phyloP scores from a whole-genome alignment of 148 eudicot species.

The Heliamphora exappendiculata region DNA sequence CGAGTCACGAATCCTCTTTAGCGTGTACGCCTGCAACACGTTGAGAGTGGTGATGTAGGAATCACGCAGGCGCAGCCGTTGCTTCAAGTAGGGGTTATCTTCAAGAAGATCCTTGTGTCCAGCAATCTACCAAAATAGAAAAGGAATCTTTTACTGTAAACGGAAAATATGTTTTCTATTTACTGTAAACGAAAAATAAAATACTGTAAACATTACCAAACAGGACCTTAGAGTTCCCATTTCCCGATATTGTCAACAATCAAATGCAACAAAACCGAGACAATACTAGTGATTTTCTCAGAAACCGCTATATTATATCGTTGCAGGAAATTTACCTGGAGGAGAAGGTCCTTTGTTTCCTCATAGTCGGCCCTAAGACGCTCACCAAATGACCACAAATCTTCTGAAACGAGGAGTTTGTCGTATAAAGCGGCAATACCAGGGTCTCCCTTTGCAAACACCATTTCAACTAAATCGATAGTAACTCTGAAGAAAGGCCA shows the following conservation, averaged over 20 bases:
- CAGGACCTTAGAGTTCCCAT: not conserved
- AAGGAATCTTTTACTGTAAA: not conserved
- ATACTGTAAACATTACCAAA: not conserved
- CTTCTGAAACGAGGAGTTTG: conserved; percentile 82
- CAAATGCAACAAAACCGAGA: not conserved
- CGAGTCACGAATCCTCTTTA: conserved; percentile 86
- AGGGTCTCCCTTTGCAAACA: conserved; percentile 97
- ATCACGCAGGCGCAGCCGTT: conserved; percentile 70
- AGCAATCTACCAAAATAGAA: conserved; percentile 48
- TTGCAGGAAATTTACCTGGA: conserved; percentile 42
- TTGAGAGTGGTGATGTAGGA: conserved; percentile 92
- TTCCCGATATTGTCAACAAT: not conserved
- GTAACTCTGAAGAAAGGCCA: conserved; percentile 99
- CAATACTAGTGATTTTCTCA: not conserved
- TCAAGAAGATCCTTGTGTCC: conserved; percentile 88
- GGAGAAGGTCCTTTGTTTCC: conserved; percentile 67
- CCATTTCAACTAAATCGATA: conserved; percentile 93
- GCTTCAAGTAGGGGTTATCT: conserved; percentile 87
- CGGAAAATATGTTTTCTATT: not conserved
- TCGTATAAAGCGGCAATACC: conserved; percentile 86
- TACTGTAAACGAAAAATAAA: not conserved
- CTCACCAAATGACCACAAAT: conserved; percentile 79
- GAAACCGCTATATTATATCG: not conserved
- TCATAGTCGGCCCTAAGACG: conserved; percentile 59
- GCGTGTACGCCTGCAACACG: conserved; percentile 75